Conservation (phyloP, 2,329 filamentous ascomycete genomes). For the Stylonectria norvegica region DNA sequence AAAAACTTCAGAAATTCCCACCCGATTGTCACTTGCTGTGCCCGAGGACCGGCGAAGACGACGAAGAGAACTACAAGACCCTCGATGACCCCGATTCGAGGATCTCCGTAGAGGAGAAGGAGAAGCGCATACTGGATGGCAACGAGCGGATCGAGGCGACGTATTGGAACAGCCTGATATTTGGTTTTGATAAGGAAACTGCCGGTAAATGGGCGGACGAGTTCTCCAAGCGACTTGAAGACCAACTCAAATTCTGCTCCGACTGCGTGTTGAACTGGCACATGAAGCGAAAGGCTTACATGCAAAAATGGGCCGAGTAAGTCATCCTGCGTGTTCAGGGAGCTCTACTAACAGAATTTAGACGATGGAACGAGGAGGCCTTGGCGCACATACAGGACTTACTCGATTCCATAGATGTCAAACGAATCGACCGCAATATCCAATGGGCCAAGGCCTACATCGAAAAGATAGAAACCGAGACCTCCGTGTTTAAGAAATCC, state of each 20-base stretch:
- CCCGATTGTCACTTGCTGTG: constrained; percentile 64
- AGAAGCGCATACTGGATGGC: constrained; percentile 51
- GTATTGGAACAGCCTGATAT: constrained; percentile 64
- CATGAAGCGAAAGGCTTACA: constrained; percentile 59
- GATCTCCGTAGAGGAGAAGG: constrained; percentile 50
- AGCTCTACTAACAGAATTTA: constrained; percentile 23
- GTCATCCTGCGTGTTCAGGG: constrained; percentile 16
- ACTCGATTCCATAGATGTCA: constrained; percentile 58
- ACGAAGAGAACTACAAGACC: constrained; percentile 56
- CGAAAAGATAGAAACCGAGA: constrained; percentile 46
- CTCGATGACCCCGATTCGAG: constrained; percentile 48
- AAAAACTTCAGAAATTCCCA: constrained; percentile 43
- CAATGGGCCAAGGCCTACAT: constrained; percentile 54
- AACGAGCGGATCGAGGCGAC: constrained; percentile 57
- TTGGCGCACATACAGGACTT: constrained; percentile 52
- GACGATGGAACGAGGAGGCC: constrained; percentile 48
- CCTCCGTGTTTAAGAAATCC: constrained; percentile 45
- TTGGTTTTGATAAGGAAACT: constrained; percentile 62
- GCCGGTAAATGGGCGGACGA: constrained; percentile 57
- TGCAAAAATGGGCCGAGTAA: constrained; percentile 61
- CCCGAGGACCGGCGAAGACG: constrained; percentile 60
- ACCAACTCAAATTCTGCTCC: constrained; percentile 61
- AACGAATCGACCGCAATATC: constrained; percentile 58
- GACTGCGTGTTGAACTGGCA: constrained; percentile 73
- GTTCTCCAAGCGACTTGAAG: constrained; percentile 56